A percentile compares a stretch with the other conserved stretches of the same genome.
phyloP scores from a whole-genome alignment of 1,284 basidiomycete genomes.

The Kalmanozyma brasiliensis region DNA sequence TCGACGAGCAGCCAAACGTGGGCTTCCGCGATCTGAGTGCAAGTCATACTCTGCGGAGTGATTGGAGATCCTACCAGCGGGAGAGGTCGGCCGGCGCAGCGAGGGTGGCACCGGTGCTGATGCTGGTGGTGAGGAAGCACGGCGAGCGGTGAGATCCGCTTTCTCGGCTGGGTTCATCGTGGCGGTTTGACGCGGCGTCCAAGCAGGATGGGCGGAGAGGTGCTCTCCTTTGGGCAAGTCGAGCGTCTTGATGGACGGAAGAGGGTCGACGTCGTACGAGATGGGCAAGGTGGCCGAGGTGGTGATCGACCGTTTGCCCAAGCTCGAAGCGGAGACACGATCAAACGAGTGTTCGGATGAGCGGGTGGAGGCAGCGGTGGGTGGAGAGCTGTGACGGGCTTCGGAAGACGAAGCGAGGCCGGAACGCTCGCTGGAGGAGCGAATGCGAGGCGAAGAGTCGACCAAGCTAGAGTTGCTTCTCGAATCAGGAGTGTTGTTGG shows the following conservation, averaged over 20 bases:
- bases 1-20: constrained; percentile 20
- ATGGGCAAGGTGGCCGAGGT: constrained; percentile 26
- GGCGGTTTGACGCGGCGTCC: neutral
- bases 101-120: too few relatives aligned
- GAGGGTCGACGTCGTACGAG: constrained; percentile 23
- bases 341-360: constrained; percentile 39
- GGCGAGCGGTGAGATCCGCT: constrained; percentile 18
- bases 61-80: constrained; percentile 35
- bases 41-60: constrained; percentile 47
- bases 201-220: constrained; percentile 1
- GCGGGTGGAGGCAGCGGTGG: constrained; percentile 26
- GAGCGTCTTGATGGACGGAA: constrained; percentile 18
- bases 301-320: constrained; percentile 35
- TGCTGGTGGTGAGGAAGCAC: constrained; percentile 25
- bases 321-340: constrained; percentile 31
- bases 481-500: constrained; percentile 15
- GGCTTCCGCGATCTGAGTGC: constrained; percentile 41
- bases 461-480: constrained; percentile 1
- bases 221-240: constrained; percentile 14
- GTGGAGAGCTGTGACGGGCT: constrained; percentile 40
- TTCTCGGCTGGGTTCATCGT: constrained; percentile 28
- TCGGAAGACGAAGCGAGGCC: constrained; percentile 14
- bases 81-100: constrained; percentile 36
- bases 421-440: constrained; percentile 16
- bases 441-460: constrained; percentile 27